Base-by-base conservation (phyloP, 139 green algal species). In the Chlamydomonas sp. region DNA sequence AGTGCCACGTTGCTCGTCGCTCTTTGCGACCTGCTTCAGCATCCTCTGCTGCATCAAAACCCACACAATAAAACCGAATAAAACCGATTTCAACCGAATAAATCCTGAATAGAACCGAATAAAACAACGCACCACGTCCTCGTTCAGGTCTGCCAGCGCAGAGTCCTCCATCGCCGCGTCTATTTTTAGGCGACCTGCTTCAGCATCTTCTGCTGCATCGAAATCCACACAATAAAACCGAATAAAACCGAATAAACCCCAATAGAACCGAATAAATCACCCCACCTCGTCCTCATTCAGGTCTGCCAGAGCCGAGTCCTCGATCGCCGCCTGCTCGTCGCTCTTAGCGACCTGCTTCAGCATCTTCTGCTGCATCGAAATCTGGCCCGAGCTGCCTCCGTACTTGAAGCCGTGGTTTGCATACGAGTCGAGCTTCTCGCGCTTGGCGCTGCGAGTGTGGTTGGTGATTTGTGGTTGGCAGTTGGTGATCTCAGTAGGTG, bases 41-140 rank as follows among this genome's bases (percentile, higher is more conserved):
- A 63, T 63, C 54, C 29, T 63, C 54, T 63, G 54, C 54, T 63
- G 54, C 54, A 63, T 63, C n/a, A n/a, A n/a, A n/a, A n/a, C n/a
- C n/a, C n/a, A n/a, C n/a, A n/a, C n/a, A n/a, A n/a, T n/a, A n/a
- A n/a, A n/a, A n/a, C n/a, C n/a, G n/a, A n/a, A n/a, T n/a, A n/a
- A n/a, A n/a, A n/a, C n/a, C n/a, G n/a, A n/a, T n/a, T n/a, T n/a
- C n/a, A n/a, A n/a, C n/a, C n/a, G n/a, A n/a, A n/a, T n/a, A n/a
- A n/a, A n/a, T n/a, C n/a, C n/a, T n/a, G n/a, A n/a, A n/a, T n/a
- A n/a, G n/a, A n/a, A n/a, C n/a, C n/a, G n/a, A n/a, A n/a, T n/a
- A n/a, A n/a, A n/a, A n/a, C n/a, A n/a, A n/a, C n/a, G n/a, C n/a
- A n/a, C n/a, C n/a, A n/a, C 43, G 43, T 54, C 43, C 43, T 54